Base-by-base conservation (phyloP, 2,329 filamentous ascomycete species). In the Lasiodiplodia theobromae region DNA sequence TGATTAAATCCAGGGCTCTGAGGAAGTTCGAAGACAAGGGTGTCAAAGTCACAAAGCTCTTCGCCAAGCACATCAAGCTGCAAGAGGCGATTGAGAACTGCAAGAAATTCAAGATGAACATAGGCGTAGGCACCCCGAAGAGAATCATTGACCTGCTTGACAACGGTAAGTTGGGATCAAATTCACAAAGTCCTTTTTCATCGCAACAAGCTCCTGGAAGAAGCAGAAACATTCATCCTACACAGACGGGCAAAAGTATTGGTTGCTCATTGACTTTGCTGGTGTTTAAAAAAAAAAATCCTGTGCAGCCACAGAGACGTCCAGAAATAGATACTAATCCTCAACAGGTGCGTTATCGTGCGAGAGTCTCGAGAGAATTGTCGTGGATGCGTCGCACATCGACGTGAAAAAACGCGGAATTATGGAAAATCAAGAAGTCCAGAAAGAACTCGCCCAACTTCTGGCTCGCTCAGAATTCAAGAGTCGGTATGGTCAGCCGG, bases 41-140 rank as follows among this genome's bases (percentile, higher is more conserved):
- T 10, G 89, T 87, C 62, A 86, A 88, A 56, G 90, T 99, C 1
- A 92, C 92, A 2, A 99, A 99, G 80, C 84, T 99, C 77, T 99
- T 99, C 79, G 95, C 96, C 38, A 99, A 99, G 80, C 96, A 99
- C 79, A 97, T 99, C 84, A 99, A 99, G 82, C 81, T 99, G 12
- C 88, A 92, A 66, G 95, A 98, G 74, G 92, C 94, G 40, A 88
- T 94, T 65, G 86, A 91, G 69, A 92, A 92, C 76, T 88, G 97
- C 52, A 86, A 91, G 74, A 87, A 84, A 71, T 84, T 83, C 65
- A 86, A 85, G 56, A 92, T 94, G 14, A 93, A 93, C 34, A 92
- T 98, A 71, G 94, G 92, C 2, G 93, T 97, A 16, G 96, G 96
- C 3, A 99, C 96, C 5, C 95, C 96, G 5, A 88, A 92, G 60